These are phyloP conservation scores for Eimeria praecox DNA, from an alignment of 169 alveolate genomes.

Conservation along the genomic window DNA sequence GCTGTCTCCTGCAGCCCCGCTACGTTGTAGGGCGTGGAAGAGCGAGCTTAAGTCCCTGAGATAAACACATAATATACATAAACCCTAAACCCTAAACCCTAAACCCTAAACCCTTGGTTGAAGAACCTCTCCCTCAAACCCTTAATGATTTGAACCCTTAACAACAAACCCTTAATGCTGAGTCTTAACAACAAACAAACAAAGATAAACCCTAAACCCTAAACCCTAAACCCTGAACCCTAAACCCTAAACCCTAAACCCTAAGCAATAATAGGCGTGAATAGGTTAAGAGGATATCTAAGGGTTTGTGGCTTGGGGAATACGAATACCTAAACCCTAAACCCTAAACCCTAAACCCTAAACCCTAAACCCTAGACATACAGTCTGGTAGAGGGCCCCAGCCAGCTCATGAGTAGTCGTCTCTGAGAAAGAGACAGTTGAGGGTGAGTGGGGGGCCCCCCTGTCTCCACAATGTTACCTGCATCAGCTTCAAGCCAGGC, in stretches of 20 bases:
- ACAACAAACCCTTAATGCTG: no score
- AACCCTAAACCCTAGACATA: background rate
- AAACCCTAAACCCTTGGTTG: background rate
- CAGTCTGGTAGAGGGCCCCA: slow-evolving; percentile 29
- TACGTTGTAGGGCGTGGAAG: slow-evolving; percentile 13
- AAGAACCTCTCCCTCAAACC: no score
- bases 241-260: background rate
- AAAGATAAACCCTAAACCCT: background rate
- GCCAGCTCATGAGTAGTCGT: slow-evolving; percentile 38
- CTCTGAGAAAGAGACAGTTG: slow-evolving; percentile 36
- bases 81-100: slow-evolving; percentile 1
- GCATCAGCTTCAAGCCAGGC: slow-evolving; percentile 31
- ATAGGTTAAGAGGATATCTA: background rate
- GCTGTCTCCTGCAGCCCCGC: slow-evolving; percentile 60
- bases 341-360: background rate
- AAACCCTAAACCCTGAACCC: slow-evolving; percentile 6
- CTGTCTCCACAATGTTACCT: no score
- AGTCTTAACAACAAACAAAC: no score
- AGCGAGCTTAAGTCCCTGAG: background rate
- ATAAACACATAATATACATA: background rate
- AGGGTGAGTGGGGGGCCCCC: background rate
- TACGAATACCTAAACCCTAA: background rate
- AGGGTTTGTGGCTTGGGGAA: background rate
- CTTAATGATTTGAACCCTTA: no score
- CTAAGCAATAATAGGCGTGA: background rate